phyloP scores from a whole-genome alignment of 129 eudicot species.

The Erigeron canadensis region DNA sequence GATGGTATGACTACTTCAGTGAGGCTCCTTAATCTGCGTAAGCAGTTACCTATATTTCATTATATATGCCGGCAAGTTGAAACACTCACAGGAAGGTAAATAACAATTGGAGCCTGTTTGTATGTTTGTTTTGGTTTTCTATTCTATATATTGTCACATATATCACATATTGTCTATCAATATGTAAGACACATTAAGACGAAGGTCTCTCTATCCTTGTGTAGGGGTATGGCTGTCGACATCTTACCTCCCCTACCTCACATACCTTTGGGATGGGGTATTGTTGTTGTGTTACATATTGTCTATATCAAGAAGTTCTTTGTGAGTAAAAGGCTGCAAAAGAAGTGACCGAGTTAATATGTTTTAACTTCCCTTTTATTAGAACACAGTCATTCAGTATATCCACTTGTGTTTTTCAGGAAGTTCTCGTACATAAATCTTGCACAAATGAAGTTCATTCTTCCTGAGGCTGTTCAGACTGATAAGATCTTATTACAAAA shows the following conservation, averaged over 20 bases:
- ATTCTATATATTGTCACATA: neutral
- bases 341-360: neutral
- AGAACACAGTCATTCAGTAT: neutral
- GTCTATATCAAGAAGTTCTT: neutral
- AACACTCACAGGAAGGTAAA: conserved; percentile 58
- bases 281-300: too few relatives aligned
- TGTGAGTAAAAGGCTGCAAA: neutral
- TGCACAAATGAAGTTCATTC: conserved; percentile 69
- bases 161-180: too few relatives aligned
- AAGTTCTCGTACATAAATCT: conserved; percentile 56
- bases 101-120: conserved; percentile 1
- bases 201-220: too few relatives aligned
- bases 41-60: conserved; percentile 47
- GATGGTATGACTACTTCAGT: conserved; percentile 68
- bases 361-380: neutral
- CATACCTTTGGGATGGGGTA: too few relatives aligned
- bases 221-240: too few relatives aligned
- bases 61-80: conserved; percentile 54
- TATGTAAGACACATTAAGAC: too few relatives aligned
- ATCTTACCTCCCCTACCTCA: too few relatives aligned
- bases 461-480: conserved; percentile 75
- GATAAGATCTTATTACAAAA: conserved; percentile 60
- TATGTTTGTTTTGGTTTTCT: neutral
- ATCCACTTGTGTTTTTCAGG: conserved; percentile 34
- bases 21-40: conserved; percentile 57